A percentile compares a stretch with the other conserved stretches of the same genome.
Evolutionary conservation across 2,329 filamentous ascomycete species (phyloP).

Genomic region (Shiraia sp.): DNA sequence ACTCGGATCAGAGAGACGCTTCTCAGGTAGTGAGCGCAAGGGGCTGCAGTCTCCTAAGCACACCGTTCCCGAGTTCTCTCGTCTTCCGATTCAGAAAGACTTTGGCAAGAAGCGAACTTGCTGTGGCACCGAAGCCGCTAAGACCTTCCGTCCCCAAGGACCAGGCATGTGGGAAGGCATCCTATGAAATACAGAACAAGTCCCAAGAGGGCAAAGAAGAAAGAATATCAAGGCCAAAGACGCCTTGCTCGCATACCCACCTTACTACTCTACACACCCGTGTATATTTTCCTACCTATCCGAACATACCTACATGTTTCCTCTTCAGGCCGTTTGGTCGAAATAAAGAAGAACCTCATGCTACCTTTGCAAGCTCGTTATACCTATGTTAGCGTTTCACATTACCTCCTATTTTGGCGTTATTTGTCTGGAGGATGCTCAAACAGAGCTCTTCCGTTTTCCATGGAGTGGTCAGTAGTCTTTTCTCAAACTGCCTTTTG

Average conservation of each 20-base stretch:
- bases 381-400: too few relatives aligned
- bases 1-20: constrained; percentile 9
- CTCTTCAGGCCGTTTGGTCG: too few relatives aligned
- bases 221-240: constrained; percentile 7
- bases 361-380: too few relatives aligned
- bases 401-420: too few relatives aligned
- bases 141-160: constrained; percentile 56
- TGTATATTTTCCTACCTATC: constrained; percentile 10
- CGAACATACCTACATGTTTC: not conserved
- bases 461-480: too few relatives aligned
- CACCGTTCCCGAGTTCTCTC: constrained; percentile 44
- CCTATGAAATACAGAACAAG: constrained; percentile 42
- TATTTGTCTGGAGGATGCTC: too few relatives aligned
- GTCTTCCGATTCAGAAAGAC: constrained; percentile 51
- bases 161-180: constrained; percentile 71
- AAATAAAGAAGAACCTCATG: too few relatives aligned
- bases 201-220: constrained; percentile 23
- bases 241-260: constrained; percentile 11
- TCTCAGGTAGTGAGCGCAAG: constrained; percentile 34
- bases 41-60: constrained; percentile 46
- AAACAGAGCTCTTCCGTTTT: too few relatives aligned
- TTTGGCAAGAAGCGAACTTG: constrained; percentile 67
- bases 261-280: constrained; percentile 8
- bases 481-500: too few relatives aligned
- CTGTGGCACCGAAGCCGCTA: constrained; percentile 64